Percentiles rank a stretch among this genome's conserved stretches.
These are phyloP conservation scores for Penicillium brasilianum DNA, from an alignment of 2,329 filamentous ascomycete genomes.

Conservation along the genomic window DNA sequence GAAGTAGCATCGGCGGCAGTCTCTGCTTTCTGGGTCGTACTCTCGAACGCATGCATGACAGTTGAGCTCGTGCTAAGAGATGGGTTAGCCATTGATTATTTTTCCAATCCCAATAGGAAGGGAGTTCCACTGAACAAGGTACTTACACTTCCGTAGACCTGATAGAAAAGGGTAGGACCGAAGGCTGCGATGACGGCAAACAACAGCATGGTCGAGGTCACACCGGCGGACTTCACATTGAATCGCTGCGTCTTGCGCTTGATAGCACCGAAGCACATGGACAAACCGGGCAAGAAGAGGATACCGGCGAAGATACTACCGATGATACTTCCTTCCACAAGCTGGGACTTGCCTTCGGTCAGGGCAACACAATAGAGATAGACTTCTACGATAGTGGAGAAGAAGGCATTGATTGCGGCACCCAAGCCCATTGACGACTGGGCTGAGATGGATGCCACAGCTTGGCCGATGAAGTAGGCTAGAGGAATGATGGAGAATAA, in stretches of 20 bases:
- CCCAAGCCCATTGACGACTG: constrained; percentile 98
- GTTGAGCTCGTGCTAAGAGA: constrained; percentile 78
- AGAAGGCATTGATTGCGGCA: constrained; percentile 96
- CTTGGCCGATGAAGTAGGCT: constrained; percentile 98
- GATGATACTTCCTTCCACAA: constrained; percentile 96
- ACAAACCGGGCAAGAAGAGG: constrained; percentile 88
- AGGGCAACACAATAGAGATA: constrained; percentile 96
- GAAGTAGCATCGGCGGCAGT: constrained; percentile 94
- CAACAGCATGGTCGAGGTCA: constrained; percentile 96
- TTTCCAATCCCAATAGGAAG: background rate
- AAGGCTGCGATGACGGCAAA: constrained; percentile 97
- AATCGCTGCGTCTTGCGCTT: constrained; percentile 98
- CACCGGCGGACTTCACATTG: constrained; percentile 93
- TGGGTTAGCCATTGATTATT: constrained; percentile 41
- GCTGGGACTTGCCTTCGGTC: constrained; percentile 85
- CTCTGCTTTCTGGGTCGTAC: constrained; percentile 52
- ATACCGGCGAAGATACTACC: constrained; percentile 98
- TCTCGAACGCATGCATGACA: constrained; percentile 70
- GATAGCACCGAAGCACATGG: constrained; percentile 98
- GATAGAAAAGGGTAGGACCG: constrained; percentile 94
- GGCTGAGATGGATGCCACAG: constrained; percentile 96
- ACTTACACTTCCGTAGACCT: constrained; percentile 89
- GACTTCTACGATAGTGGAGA: constrained; percentile 96
- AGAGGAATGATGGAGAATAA: constrained; percentile 92
- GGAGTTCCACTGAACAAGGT: background rate